phyloP scores from a whole-genome alignment of 768 basidiomycete genomes.

The Pulveroboletus sp. region DNA sequence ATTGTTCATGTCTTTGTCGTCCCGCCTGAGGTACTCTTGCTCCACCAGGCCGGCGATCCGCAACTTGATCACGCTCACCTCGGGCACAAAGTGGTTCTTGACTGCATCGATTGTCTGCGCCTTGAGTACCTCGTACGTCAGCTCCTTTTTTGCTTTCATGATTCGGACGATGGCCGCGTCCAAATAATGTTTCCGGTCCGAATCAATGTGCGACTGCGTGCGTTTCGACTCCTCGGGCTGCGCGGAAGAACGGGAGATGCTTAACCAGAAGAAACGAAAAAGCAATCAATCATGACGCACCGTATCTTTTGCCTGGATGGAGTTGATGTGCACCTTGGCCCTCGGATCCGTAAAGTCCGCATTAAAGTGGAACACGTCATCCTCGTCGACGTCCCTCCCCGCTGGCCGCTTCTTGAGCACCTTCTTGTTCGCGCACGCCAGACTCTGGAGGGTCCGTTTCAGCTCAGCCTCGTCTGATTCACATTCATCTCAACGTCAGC shows the following conservation, averaged over 20 bases:
- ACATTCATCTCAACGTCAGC: not conserved
- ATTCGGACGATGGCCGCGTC: slow-evolving; percentile 96
- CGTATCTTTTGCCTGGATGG: slow-evolving; percentile 91
- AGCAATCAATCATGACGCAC: slow-evolving; percentile 42
- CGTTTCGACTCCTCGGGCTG: slow-evolving; percentile 83
- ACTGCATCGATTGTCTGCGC: slow-evolving; percentile 83
- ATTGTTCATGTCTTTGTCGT: slow-evolving; percentile 63
- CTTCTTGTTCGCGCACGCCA: slow-evolving; percentile 87
- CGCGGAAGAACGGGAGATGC: not conserved
- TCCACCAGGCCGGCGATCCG: slow-evolving; percentile 81
- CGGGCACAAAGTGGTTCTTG: slow-evolving; percentile 81
- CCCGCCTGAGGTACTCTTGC: slow-evolving; percentile 78
- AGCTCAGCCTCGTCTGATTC: slow-evolving; percentile 65
- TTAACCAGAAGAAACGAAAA: not conserved
- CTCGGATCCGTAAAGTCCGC: slow-evolving; percentile 74
- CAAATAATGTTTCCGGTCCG: slow-evolving; percentile 78
- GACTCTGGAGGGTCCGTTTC: slow-evolving; percentile 82
- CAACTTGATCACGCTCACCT: slow-evolving; percentile 81
- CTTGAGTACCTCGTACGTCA: slow-evolving; percentile 75
- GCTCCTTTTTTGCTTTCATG: slow-evolving; percentile 90
- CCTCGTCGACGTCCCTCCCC: slow-evolving; percentile 72
- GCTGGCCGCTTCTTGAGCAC: slow-evolving; percentile 77
- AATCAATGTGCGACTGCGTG: slow-evolving; percentile 80
- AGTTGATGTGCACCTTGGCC: slow-evolving; percentile 85
- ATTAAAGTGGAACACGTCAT: slow-evolving; percentile 81